Evolutionary conservation across 73 alveolate species (phyloP).

Genomic region (Paramecium sonneborni): DNA sequence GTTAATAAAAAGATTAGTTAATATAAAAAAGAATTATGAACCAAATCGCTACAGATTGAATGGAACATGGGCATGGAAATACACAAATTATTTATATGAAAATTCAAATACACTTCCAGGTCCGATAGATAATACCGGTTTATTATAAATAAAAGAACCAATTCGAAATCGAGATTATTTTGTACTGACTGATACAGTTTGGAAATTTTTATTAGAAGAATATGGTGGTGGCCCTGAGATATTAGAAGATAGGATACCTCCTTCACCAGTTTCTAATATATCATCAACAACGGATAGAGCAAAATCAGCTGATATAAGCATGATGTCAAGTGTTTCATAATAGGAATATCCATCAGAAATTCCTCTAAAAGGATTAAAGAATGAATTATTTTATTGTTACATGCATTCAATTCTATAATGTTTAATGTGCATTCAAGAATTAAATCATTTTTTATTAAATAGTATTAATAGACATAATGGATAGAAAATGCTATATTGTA

Average conservation of each 20-base stretch:
- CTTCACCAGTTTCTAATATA: background rate
- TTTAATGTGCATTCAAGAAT: slow-evolving; percentile 1
- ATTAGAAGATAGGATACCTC: background rate
- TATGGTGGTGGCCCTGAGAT: slow-evolving; percentile 51
- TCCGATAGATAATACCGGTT: background rate
- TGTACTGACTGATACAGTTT: background rate
- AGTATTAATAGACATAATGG: background rate
- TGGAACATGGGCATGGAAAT: slow-evolving; percentile 36
- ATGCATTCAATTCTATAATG: slow-evolving; percentile 26
- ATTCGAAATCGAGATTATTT: background rate
- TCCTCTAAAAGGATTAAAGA: slow-evolving; percentile 7
- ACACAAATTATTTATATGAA: slow-evolving; percentile 18
- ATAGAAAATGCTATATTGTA: background rate
- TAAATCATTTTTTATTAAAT: background rate
- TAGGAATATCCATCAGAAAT: slow-evolving; percentile 1
- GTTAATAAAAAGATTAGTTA: background rate
- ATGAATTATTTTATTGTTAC: slow-evolving; percentile 35
- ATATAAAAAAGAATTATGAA: background rate
- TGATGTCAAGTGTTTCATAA: slow-evolving; percentile 4
- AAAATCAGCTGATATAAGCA: slow-evolving; percentile 45
- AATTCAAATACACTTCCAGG: slow-evolving; percentile 36
- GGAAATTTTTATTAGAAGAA: slow-evolving; percentile 18
- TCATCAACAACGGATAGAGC: background rate
- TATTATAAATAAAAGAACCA: background rate
- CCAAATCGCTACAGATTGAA: background rate